Percentiles rank a stretch among this genome's conserved stretches.
These are phyloP conservation scores for Coemansia sp. DNA, from an alignment of 192 early-diverging fungal species.

Conservation along the genomic window DNA sequence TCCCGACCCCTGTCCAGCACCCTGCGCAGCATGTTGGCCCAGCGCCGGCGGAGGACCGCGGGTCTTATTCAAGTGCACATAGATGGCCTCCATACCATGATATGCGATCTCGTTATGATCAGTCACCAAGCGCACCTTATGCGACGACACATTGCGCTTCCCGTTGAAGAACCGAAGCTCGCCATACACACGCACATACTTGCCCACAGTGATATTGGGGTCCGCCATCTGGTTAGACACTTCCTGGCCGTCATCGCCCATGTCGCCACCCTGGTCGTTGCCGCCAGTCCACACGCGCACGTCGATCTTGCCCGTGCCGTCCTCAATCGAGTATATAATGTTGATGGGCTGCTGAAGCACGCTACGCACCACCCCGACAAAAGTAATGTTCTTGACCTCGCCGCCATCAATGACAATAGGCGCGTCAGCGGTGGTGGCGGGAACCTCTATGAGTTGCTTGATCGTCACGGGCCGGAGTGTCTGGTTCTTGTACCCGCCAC, in stretches of 20 bases:
- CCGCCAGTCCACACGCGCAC: constrained; percentile 64
- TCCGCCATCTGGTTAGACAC: constrained; percentile 15
- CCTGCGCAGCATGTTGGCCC: neutral
- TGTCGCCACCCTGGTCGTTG: constrained; percentile 15
- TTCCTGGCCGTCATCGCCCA: constrained; percentile 14
- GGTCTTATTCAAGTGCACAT: constrained; percentile 65
- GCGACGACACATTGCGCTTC: constrained; percentile 58
- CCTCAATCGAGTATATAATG: constrained; percentile 72
- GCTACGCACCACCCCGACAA: constrained; percentile 72
- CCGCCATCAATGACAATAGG: constrained; percentile 70
- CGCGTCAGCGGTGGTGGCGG: constrained; percentile 57
- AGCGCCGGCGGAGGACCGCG: constrained; percentile 21
- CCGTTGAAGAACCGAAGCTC: constrained; percentile 66
- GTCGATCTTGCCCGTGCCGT: constrained; percentile 81
- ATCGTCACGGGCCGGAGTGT: constrained; percentile 83
- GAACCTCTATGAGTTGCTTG: constrained; percentile 67
- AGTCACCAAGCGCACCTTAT: constrained; percentile 64
- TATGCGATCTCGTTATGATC: constrained; percentile 79
- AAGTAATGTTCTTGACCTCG: constrained; percentile 71
- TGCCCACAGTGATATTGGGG: constrained; percentile 37
- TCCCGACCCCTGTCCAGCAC: constrained; percentile 1
- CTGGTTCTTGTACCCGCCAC: constrained; percentile 59
- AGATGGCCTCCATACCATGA: constrained; percentile 72
- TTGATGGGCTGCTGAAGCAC: constrained; percentile 62
- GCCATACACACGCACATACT: constrained; percentile 77